phyloP scores from a whole-genome alignment of 202 grass and related monocot species.

The Panicum virgatum region DNA sequence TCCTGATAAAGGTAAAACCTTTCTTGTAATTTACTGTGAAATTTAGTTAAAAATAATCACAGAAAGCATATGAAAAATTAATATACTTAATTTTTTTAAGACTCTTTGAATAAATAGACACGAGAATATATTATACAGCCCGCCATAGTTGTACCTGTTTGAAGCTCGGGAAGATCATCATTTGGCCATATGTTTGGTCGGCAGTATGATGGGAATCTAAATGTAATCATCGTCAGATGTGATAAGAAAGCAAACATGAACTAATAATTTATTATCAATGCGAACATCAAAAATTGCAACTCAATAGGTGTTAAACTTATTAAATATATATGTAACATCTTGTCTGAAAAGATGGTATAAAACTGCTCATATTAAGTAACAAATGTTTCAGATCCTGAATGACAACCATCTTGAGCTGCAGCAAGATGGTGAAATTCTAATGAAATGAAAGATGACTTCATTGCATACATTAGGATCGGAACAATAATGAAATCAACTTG shows the following conservation, averaged over 20 bases:
- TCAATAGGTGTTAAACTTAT: background rate
- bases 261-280: background rate
- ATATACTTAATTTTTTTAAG: background rate
- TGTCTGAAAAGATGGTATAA: background rate
- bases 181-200: slow-evolving; percentile 86
- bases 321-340: too few species aligned
- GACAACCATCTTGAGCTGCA: background rate
- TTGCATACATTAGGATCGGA: background rate
- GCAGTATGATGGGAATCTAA: slow-evolving; percentile 91
- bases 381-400: background rate
- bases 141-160: slow-evolving; percentile 54
- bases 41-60: too few species aligned
- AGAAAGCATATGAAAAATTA: background rate
- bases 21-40: background rate
- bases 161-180: slow-evolving; percentile 68
- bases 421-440: background rate
- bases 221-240: background rate
- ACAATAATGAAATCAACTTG: background rate
- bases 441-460: background rate
- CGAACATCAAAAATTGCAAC: background rate
- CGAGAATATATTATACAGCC: background rate
- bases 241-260: background rate
- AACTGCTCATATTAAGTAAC: background rate
- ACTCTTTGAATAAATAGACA: background rate
- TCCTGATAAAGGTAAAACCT: background rate